phyloP scores from a whole-genome alignment of 1,139 yeast species.

The Trichomonascaceae sp. region DNA sequence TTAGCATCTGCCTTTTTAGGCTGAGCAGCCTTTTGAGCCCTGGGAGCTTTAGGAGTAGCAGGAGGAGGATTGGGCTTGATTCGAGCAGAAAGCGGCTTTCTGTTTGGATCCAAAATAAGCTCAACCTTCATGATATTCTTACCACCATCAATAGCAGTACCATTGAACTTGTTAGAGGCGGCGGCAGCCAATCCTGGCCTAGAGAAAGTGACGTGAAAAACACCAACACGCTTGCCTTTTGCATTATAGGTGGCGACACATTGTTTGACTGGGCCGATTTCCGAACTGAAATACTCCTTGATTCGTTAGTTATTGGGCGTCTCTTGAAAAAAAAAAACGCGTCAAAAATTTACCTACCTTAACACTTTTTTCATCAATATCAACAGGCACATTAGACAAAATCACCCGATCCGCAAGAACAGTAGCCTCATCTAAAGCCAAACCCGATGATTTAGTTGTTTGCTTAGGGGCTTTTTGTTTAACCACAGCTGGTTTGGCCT shows the following conservation, averaged over 20 bases:
- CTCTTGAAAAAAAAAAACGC: no score
- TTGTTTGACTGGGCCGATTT: constrained; percentile 77
- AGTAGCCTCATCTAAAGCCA: constrained; percentile 22
- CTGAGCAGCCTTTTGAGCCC: constrained; percentile 9
- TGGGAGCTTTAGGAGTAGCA: constrained; percentile 15
- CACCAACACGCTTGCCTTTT: constrained; percentile 86
- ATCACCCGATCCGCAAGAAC: constrained; percentile 30
- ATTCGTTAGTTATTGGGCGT: constrained; percentile 13
- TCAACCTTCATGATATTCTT: constrained; percentile 45
- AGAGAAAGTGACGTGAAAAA: constrained; percentile 78
- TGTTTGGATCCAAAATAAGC: constrained; percentile 77
- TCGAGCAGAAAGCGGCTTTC: constrained; percentile 69
- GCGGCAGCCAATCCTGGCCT: constrained; percentile 59
- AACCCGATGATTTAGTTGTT: constrained; percentile 17
- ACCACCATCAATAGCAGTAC: constrained; percentile 91
- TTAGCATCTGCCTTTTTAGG: constrained; percentile 24
- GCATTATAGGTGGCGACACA: constrained; percentile 76
- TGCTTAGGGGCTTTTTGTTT: constrained; percentile 20
- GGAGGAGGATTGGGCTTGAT: constrained; percentile 35
- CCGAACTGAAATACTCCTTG: constrained; percentile 84
- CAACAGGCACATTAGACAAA: constrained; percentile 34
- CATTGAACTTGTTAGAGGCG: constrained; percentile 82
- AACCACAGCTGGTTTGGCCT: constrained; percentile 19
- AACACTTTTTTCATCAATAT: constrained; percentile 31
- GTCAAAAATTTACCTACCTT: constrained; percentile 27